phyloP scores from a whole-genome alignment of 805 yeast genomes.

The Candida broadrunensis region DNA sequence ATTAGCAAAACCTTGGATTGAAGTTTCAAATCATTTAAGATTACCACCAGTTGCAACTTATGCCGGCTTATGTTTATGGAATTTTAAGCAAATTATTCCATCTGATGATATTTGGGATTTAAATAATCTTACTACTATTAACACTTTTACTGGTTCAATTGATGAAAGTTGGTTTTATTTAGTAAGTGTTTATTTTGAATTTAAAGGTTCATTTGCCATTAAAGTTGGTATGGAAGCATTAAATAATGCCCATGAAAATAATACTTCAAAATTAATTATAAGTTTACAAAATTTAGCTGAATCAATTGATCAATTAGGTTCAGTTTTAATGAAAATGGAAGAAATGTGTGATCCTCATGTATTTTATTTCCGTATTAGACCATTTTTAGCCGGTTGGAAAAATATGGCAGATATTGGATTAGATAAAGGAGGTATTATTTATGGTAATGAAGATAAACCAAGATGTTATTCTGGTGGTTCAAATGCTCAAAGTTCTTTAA shows the following conservation, averaged over 20 bases:
- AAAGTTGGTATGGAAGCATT: constrained; percentile 67
- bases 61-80: constrained; percentile 87
- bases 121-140: constrained; percentile 71
- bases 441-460: constrained; percentile 61
- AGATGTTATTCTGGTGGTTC: constrained; percentile 81
- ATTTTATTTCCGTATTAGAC: constrained; percentile 82
- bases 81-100: constrained; percentile 64
- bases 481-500: constrained; percentile 87
- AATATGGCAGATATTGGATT: constrained; percentile 87
- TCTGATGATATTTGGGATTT: constrained; percentile 45
- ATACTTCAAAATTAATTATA: constrained; percentile 38
- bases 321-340: constrained; percentile 75
- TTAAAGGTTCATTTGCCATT: constrained; percentile 72
- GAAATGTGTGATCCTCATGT: constrained; percentile 95
- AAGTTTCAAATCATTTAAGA: constrained; percentile 55
- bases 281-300: constrained; percentile 68
- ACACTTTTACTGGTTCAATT: constrained; percentile 83
- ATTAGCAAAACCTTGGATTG: constrained; percentile 68
- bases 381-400: constrained; percentile 91
- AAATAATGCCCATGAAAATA: constrained; percentile 47
- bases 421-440: constrained; percentile 63
- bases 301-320: constrained; percentile 68
- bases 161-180: constrained; percentile 95
- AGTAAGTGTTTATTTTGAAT: constrained; percentile 83
- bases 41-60: constrained; percentile 88